phyloP scores from a whole-genome alignment of 805 yeast species.

The Naumovozyma castellii region DNA sequence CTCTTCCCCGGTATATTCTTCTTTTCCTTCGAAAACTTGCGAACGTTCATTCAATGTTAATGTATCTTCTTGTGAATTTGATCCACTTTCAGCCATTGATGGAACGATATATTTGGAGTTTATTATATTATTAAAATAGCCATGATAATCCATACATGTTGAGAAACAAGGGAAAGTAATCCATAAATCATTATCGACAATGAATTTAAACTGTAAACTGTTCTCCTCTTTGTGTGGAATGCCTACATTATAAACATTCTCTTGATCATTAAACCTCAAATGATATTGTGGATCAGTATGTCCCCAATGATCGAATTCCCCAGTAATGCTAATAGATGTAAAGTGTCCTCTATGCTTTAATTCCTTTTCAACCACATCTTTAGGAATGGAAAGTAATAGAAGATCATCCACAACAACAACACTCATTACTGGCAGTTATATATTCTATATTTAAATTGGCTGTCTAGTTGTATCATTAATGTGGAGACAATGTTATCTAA shows the following conservation, averaged over 20 bases:
- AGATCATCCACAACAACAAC: not conserved
- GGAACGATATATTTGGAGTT: constrained; percentile 2
- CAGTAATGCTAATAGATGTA: constrained; percentile 17
- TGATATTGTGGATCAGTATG: constrained; percentile 9
- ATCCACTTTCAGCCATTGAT: not conserved
- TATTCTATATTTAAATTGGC: not conserved
- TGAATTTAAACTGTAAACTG: constrained; percentile 15
- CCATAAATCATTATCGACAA: constrained; percentile 22
- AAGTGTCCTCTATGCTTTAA: not conserved
- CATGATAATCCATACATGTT: constrained; percentile 16
- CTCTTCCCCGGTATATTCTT: not conserved
- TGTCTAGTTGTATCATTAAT: not conserved
- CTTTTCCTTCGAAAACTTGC: not conserved
- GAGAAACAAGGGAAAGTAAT: constrained; percentile 19
- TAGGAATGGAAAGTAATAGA: not conserved
- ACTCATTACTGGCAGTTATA: not conserved
- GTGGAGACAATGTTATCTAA: not conserved
- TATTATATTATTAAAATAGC: constrained; percentile 18
- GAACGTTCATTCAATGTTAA: not conserved
- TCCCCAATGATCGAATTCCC: constrained; percentile 25
- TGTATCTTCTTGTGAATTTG: not conserved
- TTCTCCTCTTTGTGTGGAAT: constrained; percentile 10
- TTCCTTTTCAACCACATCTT: not conserved
- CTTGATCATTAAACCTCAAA: constrained; percentile 8
- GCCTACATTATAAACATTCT: constrained; percentile 11